Base-by-base conservation (phyloP, 306 rosid species). In the Phaseolus lunatus region DNA sequence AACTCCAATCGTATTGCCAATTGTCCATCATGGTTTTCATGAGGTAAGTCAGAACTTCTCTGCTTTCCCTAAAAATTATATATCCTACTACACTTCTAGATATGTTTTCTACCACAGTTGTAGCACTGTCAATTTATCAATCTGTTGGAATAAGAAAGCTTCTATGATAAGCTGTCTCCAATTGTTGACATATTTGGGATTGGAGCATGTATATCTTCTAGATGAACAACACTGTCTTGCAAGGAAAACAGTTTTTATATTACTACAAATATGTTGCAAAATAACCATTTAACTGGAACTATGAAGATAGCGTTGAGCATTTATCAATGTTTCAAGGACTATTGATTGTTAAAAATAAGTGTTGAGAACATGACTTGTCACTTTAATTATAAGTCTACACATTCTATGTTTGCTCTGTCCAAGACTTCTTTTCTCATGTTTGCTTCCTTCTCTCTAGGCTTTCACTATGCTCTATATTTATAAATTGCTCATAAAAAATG, bases 1-100 rank as follows among this genome's bases (percentile, higher is more conserved):
- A 78, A 91, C 92, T 65, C 98, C 97, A n/a, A 85, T 92, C 44
- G 91, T 91, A 65, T 80, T 95, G 91, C 97, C 99, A 7, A 89
- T 95, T 66, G 70, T 89, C 44, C 99, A 92, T 87, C 86, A 79
- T 63, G 99, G 99, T 62, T 86, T 95, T 81, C 83, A 95, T 16
- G 78, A 89, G 97, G 98, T 92, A 79, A 62, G 61, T 64, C 53
- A 18, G 10, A 41, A 3, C 6, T 22, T 33, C 64, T 53, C 37
- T n/a, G 10, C 69, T 80, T 70, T 65, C 11, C 44, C 22, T 53
- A 2, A 67, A 48, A 26, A 33, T 9, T 5, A 58, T 33, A 33
- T 68, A 27, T 69, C 57, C 58, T 35, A 43, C 5, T 35, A 35
- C 5, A 14, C 48, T 67, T 52, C 20, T 72, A 20, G 24, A 12